These are phyloP conservation scores for Arachis hypogaea DNA, from an alignment of 306 rosid genomes.

Conservation along the genomic window DNA sequence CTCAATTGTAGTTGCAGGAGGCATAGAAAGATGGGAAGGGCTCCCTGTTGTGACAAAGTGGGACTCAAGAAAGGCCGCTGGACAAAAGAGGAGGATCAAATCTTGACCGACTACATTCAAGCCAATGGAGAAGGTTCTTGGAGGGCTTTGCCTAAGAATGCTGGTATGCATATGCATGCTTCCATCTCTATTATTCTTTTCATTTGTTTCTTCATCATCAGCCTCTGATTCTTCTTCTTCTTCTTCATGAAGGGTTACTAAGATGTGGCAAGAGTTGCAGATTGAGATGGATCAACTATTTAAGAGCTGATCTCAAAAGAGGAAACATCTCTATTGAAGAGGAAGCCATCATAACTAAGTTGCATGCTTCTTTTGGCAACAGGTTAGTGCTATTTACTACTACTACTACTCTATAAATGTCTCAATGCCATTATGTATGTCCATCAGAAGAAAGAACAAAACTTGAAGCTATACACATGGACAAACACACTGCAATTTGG, in stretches of 20 bases:
- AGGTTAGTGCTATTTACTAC: conserved; percentile 45
- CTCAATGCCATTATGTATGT: too few species aligned
- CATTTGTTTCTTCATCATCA: neutral
- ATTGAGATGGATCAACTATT: conserved; percentile 81
- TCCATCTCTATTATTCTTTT: neutral
- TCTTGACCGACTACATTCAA: conserved; percentile 55
- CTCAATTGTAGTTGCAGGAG: too few species aligned
- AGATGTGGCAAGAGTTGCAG: conserved; percentile 93
- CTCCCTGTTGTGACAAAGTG: conserved; percentile 88
- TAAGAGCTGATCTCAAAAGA: conserved; percentile 69
- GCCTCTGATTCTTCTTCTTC: neutral
- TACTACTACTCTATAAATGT: too few species aligned
- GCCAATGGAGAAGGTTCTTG: conserved; percentile 89
- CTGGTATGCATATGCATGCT: conserved; percentile 55
- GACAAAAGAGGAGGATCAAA: conserved; percentile 79
- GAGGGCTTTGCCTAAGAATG: conserved; percentile 85
- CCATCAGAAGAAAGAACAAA: too few species aligned
- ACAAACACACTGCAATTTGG: too few species aligned
- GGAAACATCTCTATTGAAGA: conserved; percentile 74
- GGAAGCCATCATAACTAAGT: conserved; percentile 55
- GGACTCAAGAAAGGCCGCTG: conserved; percentile 86
- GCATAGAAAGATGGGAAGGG: conserved; percentile 62
- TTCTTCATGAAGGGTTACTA: conserved; percentile 54
- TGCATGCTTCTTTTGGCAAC: conserved; percentile 75
- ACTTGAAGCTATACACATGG: too few species aligned